phyloP scores from a whole-genome alignment of 2,329 filamentous ascomycete species.

The Coniella vitis region DNA sequence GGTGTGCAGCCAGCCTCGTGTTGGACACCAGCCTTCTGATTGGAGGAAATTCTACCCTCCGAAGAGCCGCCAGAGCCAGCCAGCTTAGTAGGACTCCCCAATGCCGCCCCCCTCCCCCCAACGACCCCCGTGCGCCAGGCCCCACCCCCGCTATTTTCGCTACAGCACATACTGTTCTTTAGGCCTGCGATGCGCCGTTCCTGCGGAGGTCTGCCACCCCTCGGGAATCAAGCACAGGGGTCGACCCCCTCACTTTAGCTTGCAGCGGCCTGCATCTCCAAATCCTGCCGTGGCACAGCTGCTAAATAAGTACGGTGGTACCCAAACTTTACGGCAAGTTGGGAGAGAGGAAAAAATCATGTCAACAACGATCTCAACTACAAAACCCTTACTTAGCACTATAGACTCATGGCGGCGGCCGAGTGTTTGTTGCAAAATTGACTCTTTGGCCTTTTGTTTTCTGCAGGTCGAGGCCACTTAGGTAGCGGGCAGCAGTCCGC shows the following conservation, averaged over 20 bases:
- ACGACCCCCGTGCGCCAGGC: background rate
- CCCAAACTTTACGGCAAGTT: too few relatives aligned
- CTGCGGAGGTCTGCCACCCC: constrained; percentile 4
- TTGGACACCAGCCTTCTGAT: background rate
- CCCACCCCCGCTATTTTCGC: too few relatives aligned
- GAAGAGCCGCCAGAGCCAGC: background rate
- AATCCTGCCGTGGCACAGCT: too few relatives aligned
- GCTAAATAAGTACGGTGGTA: too few relatives aligned
- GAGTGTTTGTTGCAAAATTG: too few relatives aligned
- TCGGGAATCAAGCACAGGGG: background rate
- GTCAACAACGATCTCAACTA: background rate
- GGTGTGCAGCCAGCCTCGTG: background rate
- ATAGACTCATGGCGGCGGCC: background rate
- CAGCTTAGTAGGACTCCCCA: background rate
- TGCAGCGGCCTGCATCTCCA: background rate
- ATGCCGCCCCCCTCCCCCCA: background rate
- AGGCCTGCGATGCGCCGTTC: too few relatives aligned
- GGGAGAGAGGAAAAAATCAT: too few relatives aligned
- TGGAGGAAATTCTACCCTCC: background rate
- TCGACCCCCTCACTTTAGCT: too few relatives aligned
- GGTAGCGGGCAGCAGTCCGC: background rate
- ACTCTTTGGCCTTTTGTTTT: too few relatives aligned
- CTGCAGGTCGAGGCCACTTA: too few relatives aligned
- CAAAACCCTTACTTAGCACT: background rate
- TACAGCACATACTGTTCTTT: too few relatives aligned